Base-by-base conservation (phyloP, 2,329 filamentous ascomycete species). In the Penicillium sp. region DNA sequence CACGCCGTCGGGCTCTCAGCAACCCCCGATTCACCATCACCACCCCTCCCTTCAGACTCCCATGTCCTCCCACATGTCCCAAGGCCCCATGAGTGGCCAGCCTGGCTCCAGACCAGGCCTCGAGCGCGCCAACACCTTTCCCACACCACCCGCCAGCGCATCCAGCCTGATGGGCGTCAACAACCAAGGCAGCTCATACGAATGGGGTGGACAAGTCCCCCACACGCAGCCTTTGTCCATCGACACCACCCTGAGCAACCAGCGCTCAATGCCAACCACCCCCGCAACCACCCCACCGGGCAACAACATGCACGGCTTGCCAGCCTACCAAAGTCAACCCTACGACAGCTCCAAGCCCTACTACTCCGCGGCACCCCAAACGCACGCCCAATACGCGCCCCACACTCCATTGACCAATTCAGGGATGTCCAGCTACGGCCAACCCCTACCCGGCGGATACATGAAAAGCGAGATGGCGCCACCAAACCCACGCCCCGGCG, bases 141-240 rank as follows among this genome's bases (percentile, higher is more conserved):
- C 93, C 4, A 97, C 93, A 4, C 93, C 93, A 36, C 92, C 93
- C 1, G 91, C 92, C 0, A 97, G 91, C 72, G 90, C 92, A n/a
- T 94, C 92, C 0, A 91, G 91, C 74, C 85, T 95, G 45, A 91
- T 87, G 78, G 78, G 84, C 60, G 91, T 96, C 82, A 86, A 87
- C 45, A 84, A 84, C 63, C 87, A 89, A 39, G 89, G 91, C 34
- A 82, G 77, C 64, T 88, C 84, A 40, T 96, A 93, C 73, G 88
- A 92, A 70, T 97, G 92, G 90, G 82, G 84, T 75, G 76, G 78
- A 57, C 82, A 84, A 68, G 78, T 82, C 47, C 85, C 87, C 69
- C 81, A 82, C 69, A 78, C 81, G 65, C 90, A 91, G 76, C 83
- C 89, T 50, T 83, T 96, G 75, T 87, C 90, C 29, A 91, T 96